phyloP scores from a whole-genome alignment of 805 yeast species.

The Metschnikowia kunwiensis region DNA sequence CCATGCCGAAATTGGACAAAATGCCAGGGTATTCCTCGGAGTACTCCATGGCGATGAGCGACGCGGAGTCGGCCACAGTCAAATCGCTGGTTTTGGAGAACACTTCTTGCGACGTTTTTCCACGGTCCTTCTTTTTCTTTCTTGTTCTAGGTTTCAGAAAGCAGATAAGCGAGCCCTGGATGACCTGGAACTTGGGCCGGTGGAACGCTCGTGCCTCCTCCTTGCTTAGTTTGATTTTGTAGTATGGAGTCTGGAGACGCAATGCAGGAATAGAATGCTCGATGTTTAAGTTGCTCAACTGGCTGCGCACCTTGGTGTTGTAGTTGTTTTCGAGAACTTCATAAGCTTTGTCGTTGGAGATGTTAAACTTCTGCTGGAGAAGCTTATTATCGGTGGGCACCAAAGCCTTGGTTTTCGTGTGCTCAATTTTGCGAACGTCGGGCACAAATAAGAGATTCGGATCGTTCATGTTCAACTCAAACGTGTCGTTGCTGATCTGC shows the following conservation, averaged over 20 bases:
- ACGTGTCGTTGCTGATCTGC: constrained; percentile 35
- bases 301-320: constrained; percentile 88
- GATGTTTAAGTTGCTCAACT: constrained; percentile 83
- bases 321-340: constrained; percentile 80
- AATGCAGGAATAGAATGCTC: constrained; percentile 90
- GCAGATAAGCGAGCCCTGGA: constrained; percentile 73
- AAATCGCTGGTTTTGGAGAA: constrained; percentile 71
- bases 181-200: constrained; percentile 67
- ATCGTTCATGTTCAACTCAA: constrained; percentile 82
- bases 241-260: constrained; percentile 85
- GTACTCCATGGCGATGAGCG: constrained; percentile 77
- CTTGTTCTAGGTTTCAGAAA: constrained; percentile 74
- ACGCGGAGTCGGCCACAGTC: constrained; percentile 79
- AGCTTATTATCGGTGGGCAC: constrained; percentile 55
- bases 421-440: constrained; percentile 23
- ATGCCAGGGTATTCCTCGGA: constrained; percentile 85
- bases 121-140: constrained; percentile 86
- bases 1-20: constrained; percentile 91
- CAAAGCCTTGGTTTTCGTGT: constrained; percentile 28
- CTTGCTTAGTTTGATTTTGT: constrained; percentile 70
- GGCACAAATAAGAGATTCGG: constrained; percentile 69
- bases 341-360: constrained; percentile 87
- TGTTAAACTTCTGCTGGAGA: constrained; percentile 62
- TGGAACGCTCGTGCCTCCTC: constrained; percentile 75
- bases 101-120: constrained; percentile 72